phyloP scores from a whole-genome alignment of 2,329 filamentous ascomycete species.

The Pestalotiopsis sp. region DNA sequence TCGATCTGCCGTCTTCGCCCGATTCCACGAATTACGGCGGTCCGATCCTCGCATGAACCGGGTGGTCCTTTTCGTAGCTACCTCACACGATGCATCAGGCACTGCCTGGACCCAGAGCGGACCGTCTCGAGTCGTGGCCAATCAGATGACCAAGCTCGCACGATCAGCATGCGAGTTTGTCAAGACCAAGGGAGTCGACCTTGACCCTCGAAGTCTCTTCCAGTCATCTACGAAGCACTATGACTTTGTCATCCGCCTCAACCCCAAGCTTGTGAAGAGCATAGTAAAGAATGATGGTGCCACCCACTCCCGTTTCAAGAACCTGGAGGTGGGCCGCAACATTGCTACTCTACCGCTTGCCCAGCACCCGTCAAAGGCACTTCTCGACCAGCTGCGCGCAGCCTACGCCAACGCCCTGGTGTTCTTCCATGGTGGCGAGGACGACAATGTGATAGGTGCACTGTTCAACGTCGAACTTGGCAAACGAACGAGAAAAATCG shows the following conservation, averaged over 20 bases:
- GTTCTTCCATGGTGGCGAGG: slow-evolving; percentile 73
- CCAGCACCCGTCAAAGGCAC: slow-evolving; percentile 62
- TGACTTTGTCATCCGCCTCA: slow-evolving; percentile 81
- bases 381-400: slow-evolving; percentile 68
- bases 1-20: slow-evolving; percentile 65
- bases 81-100: slow-evolving; percentile 76
- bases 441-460: slow-evolving; percentile 58
- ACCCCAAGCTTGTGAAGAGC: slow-evolving; percentile 51
- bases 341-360: slow-evolving; percentile 48
- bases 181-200: slow-evolving; percentile 49
- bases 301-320: slow-evolving; percentile 70
- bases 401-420: slow-evolving; percentile 72
- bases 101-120: slow-evolving; percentile 74
- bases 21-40: slow-evolving; percentile 82
- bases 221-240: slow-evolving; percentile 74
- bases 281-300: slow-evolving; percentile 38
- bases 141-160: slow-evolving; percentile 80
- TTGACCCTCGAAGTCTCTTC: slow-evolving; percentile 69
- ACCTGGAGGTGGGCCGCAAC: slow-evolving; percentile 66
- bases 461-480: slow-evolving; percentile 61
- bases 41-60: slow-evolving; percentile 89
- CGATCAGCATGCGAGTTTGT: slow-evolving; percentile 72
- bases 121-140: slow-evolving; percentile 81
- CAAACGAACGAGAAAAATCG: slow-evolving; percentile 68
- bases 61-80: slow-evolving; percentile 79